Evolutionary conservation across 2,329 filamentous ascomycete genomes (phyloP).

Genomic region (Cladosporium halotolerans): DNA sequence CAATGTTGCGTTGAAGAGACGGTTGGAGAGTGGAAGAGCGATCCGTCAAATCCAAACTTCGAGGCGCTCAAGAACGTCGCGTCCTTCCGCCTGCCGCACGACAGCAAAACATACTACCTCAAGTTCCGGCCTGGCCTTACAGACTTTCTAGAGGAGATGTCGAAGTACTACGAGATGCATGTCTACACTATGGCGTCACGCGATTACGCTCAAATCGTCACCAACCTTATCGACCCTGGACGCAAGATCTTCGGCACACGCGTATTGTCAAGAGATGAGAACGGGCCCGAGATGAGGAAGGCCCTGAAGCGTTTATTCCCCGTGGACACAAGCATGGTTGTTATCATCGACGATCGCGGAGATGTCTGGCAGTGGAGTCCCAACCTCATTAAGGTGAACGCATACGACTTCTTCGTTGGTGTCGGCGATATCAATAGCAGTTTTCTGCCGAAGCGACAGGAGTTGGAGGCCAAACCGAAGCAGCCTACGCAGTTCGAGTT

Average conservation of each 20-base stretch:
- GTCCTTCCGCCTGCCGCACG: constrained; percentile 82
- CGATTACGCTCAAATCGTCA: constrained; percentile 89
- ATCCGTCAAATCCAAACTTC: constrained; percentile 83
- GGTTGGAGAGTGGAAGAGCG: constrained; percentile 88
- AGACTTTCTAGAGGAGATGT: constrained; percentile 71
- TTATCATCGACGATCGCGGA: constrained; percentile 94
- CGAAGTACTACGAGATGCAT: constrained; percentile 84
- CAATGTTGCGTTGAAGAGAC: constrained; percentile 97
- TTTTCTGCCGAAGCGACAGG: constrained; percentile 75
- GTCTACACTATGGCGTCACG: constrained; percentile 99
- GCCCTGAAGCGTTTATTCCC: constrained; percentile 87
- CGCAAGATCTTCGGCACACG: constrained; percentile 86
- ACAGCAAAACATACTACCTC: constrained; percentile 90
- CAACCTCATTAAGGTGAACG: constrained; percentile 89
- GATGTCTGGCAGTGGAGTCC: constrained; percentile 94
- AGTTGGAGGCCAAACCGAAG: constrained; percentile 28
- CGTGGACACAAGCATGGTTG: constrained; percentile 97
- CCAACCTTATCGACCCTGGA: constrained; percentile 85
- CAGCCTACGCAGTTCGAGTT: constrained; percentile 1
- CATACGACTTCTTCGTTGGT: constrained; percentile 96
- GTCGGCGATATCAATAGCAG: constrained; percentile 98
- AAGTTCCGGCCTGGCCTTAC: constrained; percentile 85
- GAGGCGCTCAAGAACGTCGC: constrained; percentile 82
- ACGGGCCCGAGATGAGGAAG: constrained; percentile 77
- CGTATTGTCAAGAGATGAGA: constrained; percentile 94